Evolutionary conservation across 345 rosid genomes (phyloP).

Genomic region (Sisymbrium altissimum): DNA sequence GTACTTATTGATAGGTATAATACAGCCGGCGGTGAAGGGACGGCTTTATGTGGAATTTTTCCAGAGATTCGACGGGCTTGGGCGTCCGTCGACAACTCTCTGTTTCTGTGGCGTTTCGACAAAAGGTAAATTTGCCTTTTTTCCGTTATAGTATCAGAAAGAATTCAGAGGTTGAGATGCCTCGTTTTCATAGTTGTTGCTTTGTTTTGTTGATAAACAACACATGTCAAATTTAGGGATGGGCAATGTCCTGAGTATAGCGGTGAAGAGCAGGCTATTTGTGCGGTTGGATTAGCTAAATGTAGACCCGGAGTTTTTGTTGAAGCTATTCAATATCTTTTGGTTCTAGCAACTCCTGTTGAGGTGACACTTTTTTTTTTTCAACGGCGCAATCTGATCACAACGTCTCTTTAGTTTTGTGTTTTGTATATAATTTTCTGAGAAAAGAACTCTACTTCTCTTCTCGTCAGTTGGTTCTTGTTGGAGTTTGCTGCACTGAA

Average conservation of each 20-base stretch:
- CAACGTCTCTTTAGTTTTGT: slow-evolving; percentile 1
- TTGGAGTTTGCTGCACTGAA: slow-evolving; percentile 88
- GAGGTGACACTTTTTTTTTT: slow-evolving; percentile 50
- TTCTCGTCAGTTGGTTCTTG: slow-evolving; percentile 79
- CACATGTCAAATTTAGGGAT: slow-evolving; percentile 57
- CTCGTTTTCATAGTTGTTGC: neutral
- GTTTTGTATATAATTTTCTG: neutral
- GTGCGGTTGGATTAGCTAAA: slow-evolving; percentile 90
- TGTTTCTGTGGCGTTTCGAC: slow-evolving; percentile 96
- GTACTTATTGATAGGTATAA: slow-evolving; percentile 85
- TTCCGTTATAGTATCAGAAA: neutral
- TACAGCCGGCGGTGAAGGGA: slow-evolving; percentile 95
- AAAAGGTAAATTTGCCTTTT: slow-evolving; percentile 54
- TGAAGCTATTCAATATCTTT: slow-evolving; percentile 89
- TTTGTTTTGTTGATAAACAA: slow-evolving; percentile 2
- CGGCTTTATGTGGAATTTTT: slow-evolving; percentile 90
- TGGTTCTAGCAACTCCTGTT: slow-evolving; percentile 86
- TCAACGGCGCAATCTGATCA: neutral
- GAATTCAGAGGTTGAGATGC: slow-evolving; percentile 7
- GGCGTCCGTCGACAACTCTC: slow-evolving; percentile 92
- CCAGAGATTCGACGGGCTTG: slow-evolving; percentile 92
- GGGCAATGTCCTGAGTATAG: slow-evolving; percentile 94
- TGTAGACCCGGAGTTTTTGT: slow-evolving; percentile 82
- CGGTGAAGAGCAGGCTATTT: slow-evolving; percentile 88
- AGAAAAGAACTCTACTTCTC: slow-evolving; percentile 15